Evolutionary conservation across 2,329 filamentous ascomycete genomes (phyloP).

Genomic region (Talaromyces sp.): DNA sequence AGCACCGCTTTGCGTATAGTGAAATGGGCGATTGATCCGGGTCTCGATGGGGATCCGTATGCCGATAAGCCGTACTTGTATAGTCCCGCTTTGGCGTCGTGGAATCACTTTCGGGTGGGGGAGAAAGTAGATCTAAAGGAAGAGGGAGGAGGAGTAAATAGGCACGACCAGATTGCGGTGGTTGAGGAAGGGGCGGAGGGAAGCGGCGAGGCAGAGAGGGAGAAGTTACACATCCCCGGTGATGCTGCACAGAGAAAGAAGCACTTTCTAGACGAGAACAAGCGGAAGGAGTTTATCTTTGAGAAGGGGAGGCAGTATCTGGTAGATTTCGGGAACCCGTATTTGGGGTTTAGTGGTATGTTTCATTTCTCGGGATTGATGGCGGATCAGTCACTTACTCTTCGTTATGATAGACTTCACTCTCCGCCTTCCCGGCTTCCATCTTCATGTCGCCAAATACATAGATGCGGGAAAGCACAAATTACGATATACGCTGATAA

Average conservation of each 20-base stretch:
- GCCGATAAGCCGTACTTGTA: slow-evolving; percentile 83
- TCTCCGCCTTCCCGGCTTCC: slow-evolving; percentile 37
- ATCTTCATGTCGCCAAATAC: slow-evolving; percentile 35
- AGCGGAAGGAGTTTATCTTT: slow-evolving; percentile 57
- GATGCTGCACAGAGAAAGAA: slow-evolving; percentile 56
- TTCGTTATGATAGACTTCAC: slow-evolving; percentile 32
- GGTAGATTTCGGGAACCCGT: slow-evolving; percentile 83
- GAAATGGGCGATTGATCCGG: slow-evolving; percentile 86
- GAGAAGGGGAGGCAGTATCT: slow-evolving; percentile 60
- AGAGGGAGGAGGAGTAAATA: slow-evolving; percentile 7
- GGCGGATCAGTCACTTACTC: background rate
- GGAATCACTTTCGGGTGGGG: slow-evolving; percentile 72
- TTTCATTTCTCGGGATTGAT: too few species aligned
- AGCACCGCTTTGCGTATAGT: slow-evolving; percentile 79
- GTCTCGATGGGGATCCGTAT: slow-evolving; percentile 83
- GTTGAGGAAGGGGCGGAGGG: slow-evolving; percentile 66
- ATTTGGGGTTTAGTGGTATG: slow-evolving; percentile 73
- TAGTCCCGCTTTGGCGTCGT: slow-evolving; percentile 72
- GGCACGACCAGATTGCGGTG: slow-evolving; percentile 44
- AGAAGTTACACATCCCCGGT: slow-evolving; percentile 50
- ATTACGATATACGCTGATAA: slow-evolving; percentile 88
- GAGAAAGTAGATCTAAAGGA: slow-evolving; percentile 30
- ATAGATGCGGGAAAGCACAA: slow-evolving; percentile 69
- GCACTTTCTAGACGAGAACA: slow-evolving; percentile 55
- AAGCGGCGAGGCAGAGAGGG: slow-evolving; percentile 48